Evolutionary conservation across 768 basidiomycete genomes (phyloP).

Genomic region (Mycena pura): DNA sequence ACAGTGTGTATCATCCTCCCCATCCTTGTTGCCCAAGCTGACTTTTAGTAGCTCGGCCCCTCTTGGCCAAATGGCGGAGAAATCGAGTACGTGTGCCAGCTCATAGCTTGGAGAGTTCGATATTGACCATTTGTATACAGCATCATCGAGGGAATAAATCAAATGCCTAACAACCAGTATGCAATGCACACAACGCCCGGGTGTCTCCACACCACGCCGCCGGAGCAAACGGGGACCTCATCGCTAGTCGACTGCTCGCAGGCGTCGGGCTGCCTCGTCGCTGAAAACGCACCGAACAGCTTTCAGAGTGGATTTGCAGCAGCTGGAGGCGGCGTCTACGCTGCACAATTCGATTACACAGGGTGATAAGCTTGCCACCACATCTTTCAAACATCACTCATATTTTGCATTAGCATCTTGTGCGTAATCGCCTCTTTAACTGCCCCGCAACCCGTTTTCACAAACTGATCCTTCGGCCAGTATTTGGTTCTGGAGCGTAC

Average conservation of each 20-base stretch:
- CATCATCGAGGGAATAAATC: slow-evolving; percentile 86
- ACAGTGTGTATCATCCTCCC: slow-evolving; percentile 37
- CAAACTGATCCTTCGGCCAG: slow-evolving; percentile 28
- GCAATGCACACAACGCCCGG: slow-evolving; percentile 73
- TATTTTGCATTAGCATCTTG: slow-evolving; percentile 23
- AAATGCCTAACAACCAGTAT: slow-evolving; percentile 72
- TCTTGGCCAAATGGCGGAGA: slow-evolving; percentile 55
- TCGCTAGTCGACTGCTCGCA: slow-evolving; percentile 62
- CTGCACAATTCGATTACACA: slow-evolving; percentile 69
- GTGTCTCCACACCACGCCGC: slow-evolving; percentile 43
- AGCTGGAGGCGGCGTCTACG: slow-evolving; percentile 79
- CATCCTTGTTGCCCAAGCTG: not conserved
- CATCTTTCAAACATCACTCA: not conserved
- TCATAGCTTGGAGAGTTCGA: not conserved
- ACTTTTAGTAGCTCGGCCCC: slow-evolving; percentile 33
- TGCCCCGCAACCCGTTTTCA: not conserved
- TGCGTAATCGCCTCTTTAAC: slow-evolving; percentile 8
- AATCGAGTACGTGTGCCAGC: slow-evolving; percentile 45
- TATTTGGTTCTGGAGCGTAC: slow-evolving; percentile 54
- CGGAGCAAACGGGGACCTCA: slow-evolving; percentile 55
- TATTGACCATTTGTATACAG: slow-evolving; percentile 34
- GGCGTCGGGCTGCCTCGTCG: slow-evolving; percentile 71
- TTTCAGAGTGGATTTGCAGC: slow-evolving; percentile 72
- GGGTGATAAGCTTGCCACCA: slow-evolving; percentile 28
- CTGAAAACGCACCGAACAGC: slow-evolving; percentile 63